Percentiles rank a stretch among this genome's conserved stretches.
Conservation (phyloP, 331 rosid species). For the Rhamnella rubrinervis region DNA sequence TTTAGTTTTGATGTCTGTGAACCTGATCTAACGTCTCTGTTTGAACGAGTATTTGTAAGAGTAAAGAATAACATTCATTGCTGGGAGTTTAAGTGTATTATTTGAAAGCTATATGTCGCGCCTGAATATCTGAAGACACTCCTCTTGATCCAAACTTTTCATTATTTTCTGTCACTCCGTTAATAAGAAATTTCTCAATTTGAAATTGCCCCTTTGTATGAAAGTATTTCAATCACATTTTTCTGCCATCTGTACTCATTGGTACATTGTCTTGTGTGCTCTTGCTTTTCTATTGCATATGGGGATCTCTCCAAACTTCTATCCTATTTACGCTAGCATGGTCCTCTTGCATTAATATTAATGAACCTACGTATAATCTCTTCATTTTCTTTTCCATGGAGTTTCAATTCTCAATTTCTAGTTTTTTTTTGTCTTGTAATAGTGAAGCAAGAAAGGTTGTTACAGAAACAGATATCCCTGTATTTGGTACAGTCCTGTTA, state of each 20-base stretch:
- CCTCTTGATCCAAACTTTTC: too few relatives aligned
- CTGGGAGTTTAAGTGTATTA: too few relatives aligned
- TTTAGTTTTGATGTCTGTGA: background rate
- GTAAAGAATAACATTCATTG: too few relatives aligned
- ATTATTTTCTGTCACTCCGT: too few relatives aligned
- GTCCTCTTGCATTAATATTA: background rate
- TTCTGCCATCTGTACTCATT: background rate
- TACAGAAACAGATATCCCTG: background rate
- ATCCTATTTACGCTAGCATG: background rate
- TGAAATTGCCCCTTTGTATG: too few relatives aligned
- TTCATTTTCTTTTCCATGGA: background rate
- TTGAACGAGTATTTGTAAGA: background rate
- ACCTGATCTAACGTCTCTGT: background rate
- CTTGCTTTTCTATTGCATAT: background rate
- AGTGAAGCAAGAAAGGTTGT: slow-evolving; percentile 5
- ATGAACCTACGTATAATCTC: background rate
- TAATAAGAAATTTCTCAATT: too few relatives aligned
- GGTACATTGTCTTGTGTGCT: background rate
- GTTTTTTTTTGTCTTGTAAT: background rate
- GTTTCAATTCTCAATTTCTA: background rate
- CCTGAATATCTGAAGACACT: too few relatives aligned
- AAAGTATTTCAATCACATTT: too few relatives aligned
- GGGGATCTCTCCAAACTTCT: too few relatives aligned
- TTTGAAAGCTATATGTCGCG: too few relatives aligned
- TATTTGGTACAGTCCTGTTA: background rate